These are phyloP conservation scores for Breviolum minutum DNA, from an alignment of 73 alveolate genomes.

Conservation along the genomic window DNA sequence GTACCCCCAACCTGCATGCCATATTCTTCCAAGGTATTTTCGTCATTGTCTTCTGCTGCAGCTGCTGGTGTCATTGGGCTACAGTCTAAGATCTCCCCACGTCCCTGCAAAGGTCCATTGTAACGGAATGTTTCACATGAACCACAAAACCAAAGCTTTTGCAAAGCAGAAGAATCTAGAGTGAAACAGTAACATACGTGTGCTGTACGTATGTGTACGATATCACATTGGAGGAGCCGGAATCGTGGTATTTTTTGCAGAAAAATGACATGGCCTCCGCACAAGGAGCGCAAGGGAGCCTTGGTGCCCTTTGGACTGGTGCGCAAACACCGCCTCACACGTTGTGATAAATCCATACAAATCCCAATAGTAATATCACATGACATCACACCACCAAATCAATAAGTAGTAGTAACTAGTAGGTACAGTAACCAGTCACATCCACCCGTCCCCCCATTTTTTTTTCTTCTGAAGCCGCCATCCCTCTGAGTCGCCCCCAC, in stretches of 20 bases:
- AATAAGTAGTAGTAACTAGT: too few relatives aligned
- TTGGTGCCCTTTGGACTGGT: slow-evolving; percentile 9
- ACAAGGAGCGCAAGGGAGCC: slow-evolving; percentile 54
- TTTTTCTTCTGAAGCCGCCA: background rate
- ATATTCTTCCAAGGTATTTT: background rate
- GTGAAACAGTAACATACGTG: background rate
- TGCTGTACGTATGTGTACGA: background rate
- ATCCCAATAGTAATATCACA: too few relatives aligned
- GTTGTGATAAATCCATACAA: too few relatives aligned
- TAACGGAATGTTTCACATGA: background rate
- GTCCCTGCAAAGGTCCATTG: slow-evolving; percentile 19
- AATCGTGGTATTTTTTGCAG: background rate
- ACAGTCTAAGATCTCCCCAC: slow-evolving; percentile 65
- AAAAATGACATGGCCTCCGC: slow-evolving; percentile 12
- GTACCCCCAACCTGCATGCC: slow-evolving; percentile 24
- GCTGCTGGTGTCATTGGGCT: slow-evolving; percentile 50
- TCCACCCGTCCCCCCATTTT: background rate
- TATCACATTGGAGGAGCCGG: background rate
- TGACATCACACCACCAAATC: too few relatives aligned
- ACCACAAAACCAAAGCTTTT: background rate
- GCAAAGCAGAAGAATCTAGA: background rate
- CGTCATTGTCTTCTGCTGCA: slow-evolving; percentile 54
- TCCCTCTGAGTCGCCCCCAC: background rate
- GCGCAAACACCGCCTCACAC: slow-evolving; percentile 72
- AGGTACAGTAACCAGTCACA: too few relatives aligned